A percentile compares a stretch with the other conserved stretches of the same genome.
phyloP scores from a whole-genome alignment of 495 filamentous ascomycete genomes.

The Penicillium pancosmium region DNA sequence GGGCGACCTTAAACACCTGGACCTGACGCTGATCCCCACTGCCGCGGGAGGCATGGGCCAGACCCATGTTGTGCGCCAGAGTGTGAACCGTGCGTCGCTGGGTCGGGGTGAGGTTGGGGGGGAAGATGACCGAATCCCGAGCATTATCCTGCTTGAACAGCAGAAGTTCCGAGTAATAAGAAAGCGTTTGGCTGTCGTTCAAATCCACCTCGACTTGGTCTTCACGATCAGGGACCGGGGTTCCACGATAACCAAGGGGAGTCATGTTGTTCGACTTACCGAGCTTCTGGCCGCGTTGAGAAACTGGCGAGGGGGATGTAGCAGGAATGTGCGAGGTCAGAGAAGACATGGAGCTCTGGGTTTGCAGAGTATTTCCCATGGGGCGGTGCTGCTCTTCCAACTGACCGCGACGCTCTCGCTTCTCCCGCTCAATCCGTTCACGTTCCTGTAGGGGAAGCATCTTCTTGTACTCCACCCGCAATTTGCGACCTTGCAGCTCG shows the following conservation, averaged over 20 bases:
- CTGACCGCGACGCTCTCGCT: constrained; percentile 94
- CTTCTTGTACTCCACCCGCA: constrained; percentile 98
- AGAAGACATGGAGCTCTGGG: constrained; percentile 82
- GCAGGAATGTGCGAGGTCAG: constrained; percentile 71
- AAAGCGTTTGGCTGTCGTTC: constrained; percentile 85
- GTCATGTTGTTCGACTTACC: constrained; percentile 47
- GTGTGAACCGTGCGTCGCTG: constrained; percentile 91
- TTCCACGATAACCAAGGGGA: constrained; percentile 7
- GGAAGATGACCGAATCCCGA: constrained; percentile 83
- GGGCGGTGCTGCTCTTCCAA: constrained; percentile 94
- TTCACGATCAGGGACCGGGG: constrained; percentile 15
- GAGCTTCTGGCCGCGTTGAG: constrained; percentile 62
- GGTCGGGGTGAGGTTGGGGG: constrained; percentile 73
- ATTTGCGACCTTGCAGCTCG: constrained; percentile 89
- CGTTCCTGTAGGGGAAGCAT: constrained; percentile 95
- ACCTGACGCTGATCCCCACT: constrained; percentile 83
- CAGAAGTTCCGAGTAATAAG: constrained; percentile 85
- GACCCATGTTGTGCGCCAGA: constrained; percentile 90
- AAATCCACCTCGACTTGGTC: constrained; percentile 70
- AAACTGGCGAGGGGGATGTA: constrained; percentile 73
- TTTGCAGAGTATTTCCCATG: constrained; percentile 65
- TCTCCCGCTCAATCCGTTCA: constrained; percentile 95
- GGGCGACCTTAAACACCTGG: constrained; percentile 75
- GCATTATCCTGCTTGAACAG: constrained; percentile 79
- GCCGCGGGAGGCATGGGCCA: constrained; percentile 87